A percentile compares a stretch with the other conserved stretches of the same genome.
phyloP scores from a whole-genome alignment of 2,329 filamentous ascomycete species.

The Sporothrix brunneoviolacea region DNA sequence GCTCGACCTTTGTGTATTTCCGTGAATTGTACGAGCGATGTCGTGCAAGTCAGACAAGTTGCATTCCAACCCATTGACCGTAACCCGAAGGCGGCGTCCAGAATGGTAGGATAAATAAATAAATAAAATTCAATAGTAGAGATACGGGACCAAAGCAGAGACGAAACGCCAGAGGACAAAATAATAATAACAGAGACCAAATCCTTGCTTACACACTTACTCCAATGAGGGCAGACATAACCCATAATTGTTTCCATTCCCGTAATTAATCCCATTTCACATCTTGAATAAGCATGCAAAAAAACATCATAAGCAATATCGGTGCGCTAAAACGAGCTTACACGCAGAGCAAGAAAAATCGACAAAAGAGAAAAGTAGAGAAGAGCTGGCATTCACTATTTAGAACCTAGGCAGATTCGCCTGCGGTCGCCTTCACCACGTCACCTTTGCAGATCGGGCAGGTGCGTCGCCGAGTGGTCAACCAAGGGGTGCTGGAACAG shows the following conservation, averaged over 20 bases:
- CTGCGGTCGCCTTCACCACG: conserved; percentile 56
- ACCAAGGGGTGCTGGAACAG: conserved; percentile 74
- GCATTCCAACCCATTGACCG: too few relatives aligned
- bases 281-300: neutral
- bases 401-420: conserved; percentile 8
- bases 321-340: too few relatives aligned
- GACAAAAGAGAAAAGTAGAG: neutral
- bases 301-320: neutral
- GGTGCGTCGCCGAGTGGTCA: conserved; percentile 90
- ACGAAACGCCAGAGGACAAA: neutral
- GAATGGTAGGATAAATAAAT: neutral
- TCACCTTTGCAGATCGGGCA: conserved; percentile 98
- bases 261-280: neutral
- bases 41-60: too few relatives aligned
- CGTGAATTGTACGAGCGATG: too few relatives aligned
- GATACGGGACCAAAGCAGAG: neutral
- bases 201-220: neutral
- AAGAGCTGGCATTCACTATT: neutral
- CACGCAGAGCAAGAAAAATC: too few relatives aligned
- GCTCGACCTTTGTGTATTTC: too few relatives aligned
- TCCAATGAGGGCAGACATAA: neutral
- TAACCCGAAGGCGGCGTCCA: too few relatives aligned
- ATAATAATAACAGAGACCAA: neutral
- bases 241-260: neutral
- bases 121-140: too few relatives aligned